Base-by-base conservation (phyloP, 768 basidiomycete species). In the Amanita pallidorosea region DNA sequence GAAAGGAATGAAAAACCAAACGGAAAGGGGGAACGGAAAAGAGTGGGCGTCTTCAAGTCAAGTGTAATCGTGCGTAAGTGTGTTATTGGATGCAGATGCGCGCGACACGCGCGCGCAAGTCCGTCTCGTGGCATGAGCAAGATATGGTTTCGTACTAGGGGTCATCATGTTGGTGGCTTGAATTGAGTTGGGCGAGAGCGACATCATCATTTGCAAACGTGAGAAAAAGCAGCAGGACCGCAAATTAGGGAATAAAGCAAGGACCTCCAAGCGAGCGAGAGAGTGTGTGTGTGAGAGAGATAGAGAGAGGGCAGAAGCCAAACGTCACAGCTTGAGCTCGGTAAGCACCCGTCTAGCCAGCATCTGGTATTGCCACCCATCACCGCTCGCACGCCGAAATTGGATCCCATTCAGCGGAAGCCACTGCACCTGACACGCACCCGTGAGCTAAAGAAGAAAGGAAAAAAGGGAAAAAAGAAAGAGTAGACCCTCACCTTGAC, bases 321-420 rank as follows among this genome's bases (percentile, higher is more conserved):
- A 29, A 36, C 11, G 33, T 79, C 68, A 91, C 73, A 92, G 68
- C 67, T 91, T 91, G 63, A 92, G 75, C 65, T 92, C 89, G 35
- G 88, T 92, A 58, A 92, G 67, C 36, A 92, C 89, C 53, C 88
- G 76, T 57, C 88, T 76, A 20, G 89, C 93, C 36, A 98, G 76
- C 88, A 92, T 92, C 63, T 94, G 91, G 66, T 98, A 97, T 66
- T 96, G 92, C 93, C 93, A 97, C 0, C 86, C 88, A 57, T 95
- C 89, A 1, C 94, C 94, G 23, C 87, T 79, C 1, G 83, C 78
- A 54, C 95, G 76, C 44, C 95, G 81, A 70, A 97, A 98, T 61
- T 98, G 95, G 41, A 98, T 86, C 2, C 95, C 94, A 65, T 97
- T 88, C 17, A 98, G 67, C 2, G 92, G 91, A 45, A 97, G 70